A percentile compares a stretch with the other conserved stretches of the same genome.
phyloP scores from a whole-genome alignment of 345 rosid species.

The Moringa oleifera region DNA sequence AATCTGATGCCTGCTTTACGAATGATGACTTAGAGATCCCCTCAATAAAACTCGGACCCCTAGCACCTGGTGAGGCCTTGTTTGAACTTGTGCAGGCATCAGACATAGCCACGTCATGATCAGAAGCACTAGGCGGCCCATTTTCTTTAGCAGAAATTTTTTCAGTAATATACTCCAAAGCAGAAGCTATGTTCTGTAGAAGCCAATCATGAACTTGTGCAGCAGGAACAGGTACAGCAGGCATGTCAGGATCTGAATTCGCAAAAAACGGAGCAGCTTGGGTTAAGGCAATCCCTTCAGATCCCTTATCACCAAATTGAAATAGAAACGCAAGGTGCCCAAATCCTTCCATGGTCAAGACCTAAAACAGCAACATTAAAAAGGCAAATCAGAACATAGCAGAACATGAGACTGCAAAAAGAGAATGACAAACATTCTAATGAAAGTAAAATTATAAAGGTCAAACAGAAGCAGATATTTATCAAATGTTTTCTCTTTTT shows the following conservation, averaged over 20 bases:
- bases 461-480: too few species aligned
- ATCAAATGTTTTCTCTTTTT: too few species aligned
- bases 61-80: conserved; percentile 55
- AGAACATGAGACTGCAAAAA: neutral
- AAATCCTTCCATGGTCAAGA: conserved; percentile 83
- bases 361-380: conserved; percentile 41
- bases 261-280: conserved; percentile 96
- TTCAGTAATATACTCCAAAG: conserved; percentile 75
- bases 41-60: conserved; percentile 78
- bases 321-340: conserved; percentile 94
- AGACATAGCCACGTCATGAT: conserved; percentile 89
- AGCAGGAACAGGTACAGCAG: conserved; percentile 90
- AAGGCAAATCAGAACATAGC: conserved; percentile 18
- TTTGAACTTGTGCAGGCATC: conserved; percentile 72
- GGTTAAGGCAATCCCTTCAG: conserved; percentile 71
- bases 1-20: conserved; percentile 82
- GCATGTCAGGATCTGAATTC: conserved; percentile 99
- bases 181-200: conserved; percentile 66
- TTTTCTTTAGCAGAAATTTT: conserved; percentile 86
- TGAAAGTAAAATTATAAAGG: neutral
- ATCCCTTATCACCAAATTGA: conserved; percentile 89
- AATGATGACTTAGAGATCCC: conserved; percentile 89
- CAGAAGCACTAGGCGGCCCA: conserved; percentile 60
- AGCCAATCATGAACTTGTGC: conserved; percentile 92
- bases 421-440: too few species aligned